phyloP scores from a whole-genome alignment of 805 yeast genomes.

The Yueomyces sp. region DNA sequence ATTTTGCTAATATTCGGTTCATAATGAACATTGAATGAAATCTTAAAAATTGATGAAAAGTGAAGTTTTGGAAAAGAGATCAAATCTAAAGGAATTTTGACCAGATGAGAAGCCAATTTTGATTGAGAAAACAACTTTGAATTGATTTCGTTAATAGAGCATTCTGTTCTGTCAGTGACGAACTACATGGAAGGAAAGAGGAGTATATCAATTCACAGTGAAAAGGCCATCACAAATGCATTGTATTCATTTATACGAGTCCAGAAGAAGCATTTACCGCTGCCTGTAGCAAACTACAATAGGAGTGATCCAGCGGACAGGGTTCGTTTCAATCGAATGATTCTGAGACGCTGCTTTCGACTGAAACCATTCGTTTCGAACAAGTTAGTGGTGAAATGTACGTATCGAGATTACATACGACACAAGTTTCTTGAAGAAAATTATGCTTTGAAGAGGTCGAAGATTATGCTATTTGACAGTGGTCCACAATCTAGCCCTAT shows the following conservation, averaged over 20 bases:
- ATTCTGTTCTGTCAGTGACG: no score
- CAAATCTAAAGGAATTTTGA: no score
- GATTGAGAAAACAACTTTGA: no score
- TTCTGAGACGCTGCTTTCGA: conserved; percentile 18
- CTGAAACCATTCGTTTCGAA: conserved; percentile 16
- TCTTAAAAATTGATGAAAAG: no score
- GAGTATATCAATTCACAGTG: conserved; percentile 1
- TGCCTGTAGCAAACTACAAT: neutral
- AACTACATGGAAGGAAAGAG: no score
- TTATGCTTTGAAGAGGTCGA: conserved; percentile 10
- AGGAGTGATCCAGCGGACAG: neutral
- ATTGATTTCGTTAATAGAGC: no score
- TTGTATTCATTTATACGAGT: conserved; percentile 7
- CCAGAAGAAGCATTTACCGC: conserved; percentile 6
- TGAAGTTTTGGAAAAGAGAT: no score
- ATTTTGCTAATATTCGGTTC: no score
- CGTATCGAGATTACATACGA: conserved; percentile 16
- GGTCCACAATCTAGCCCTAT: neutral
- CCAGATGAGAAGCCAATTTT: no score
- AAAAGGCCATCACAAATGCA: conserved; percentile 11
- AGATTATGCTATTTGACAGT: conserved; percentile 4
- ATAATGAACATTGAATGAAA: no score
- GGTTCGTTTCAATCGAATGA: conserved; percentile 1
- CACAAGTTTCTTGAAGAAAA: conserved; percentile 19
- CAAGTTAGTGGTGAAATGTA: conserved; percentile 13